Percentiles rank a stretch among this genome's conserved stretches.
These are phyloP conservation scores for Pythium utonaiense DNA, from an alignment of 352 stramenopile species.

Conservation along the genomic window DNA sequence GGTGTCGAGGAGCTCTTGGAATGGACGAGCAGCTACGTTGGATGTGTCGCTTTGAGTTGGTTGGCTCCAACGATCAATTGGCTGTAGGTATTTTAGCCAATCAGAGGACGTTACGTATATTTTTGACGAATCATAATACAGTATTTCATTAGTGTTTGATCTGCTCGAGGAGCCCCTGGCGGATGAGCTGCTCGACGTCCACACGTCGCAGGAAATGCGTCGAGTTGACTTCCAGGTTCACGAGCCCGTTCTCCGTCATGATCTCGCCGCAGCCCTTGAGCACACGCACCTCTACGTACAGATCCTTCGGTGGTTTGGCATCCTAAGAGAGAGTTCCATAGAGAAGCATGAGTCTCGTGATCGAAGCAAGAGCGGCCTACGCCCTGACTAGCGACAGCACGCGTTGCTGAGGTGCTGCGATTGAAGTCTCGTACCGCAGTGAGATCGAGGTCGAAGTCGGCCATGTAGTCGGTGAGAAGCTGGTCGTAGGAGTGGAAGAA, in stretches of 20 bases:
- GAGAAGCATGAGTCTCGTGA: background rate
- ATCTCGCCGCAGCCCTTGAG: slow-evolving; percentile 87
- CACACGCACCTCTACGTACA: slow-evolving; percentile 89
- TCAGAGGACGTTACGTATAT: slow-evolving; percentile 1
- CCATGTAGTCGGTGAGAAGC: slow-evolving; percentile 89
- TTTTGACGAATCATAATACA: slow-evolving; percentile 20
- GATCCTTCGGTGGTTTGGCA: slow-evolving; percentile 85
- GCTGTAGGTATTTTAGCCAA: slow-evolving; percentile 12
- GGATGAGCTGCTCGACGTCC: slow-evolving; percentile 31
- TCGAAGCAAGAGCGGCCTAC: too few species aligned
- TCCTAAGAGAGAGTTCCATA: slow-evolving; percentile 33
- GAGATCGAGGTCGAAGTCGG: slow-evolving; percentile 83
- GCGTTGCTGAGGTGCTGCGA: background rate
- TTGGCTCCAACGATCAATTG: slow-evolving; percentile 15
- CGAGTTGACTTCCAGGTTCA: slow-evolving; percentile 85
- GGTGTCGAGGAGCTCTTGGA: background rate
- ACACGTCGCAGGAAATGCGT: slow-evolving; percentile 87
- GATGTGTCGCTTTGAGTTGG: slow-evolving; percentile 11
- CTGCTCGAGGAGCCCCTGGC: slow-evolving; percentile 56
- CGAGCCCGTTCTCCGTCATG: slow-evolving; percentile 87
- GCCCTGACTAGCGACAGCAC: too few species aligned
- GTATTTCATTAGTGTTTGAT: slow-evolving; percentile 48
- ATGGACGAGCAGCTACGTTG: background rate
- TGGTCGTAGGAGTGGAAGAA: slow-evolving; percentile 92
- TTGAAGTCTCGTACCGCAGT: slow-evolving; percentile 42